Evolutionary conservation across 1,139 yeast genomes (phyloP), one percentile per base, ranked within the genome.

Genomic region (Sugiyamaella sp.): DNA sequence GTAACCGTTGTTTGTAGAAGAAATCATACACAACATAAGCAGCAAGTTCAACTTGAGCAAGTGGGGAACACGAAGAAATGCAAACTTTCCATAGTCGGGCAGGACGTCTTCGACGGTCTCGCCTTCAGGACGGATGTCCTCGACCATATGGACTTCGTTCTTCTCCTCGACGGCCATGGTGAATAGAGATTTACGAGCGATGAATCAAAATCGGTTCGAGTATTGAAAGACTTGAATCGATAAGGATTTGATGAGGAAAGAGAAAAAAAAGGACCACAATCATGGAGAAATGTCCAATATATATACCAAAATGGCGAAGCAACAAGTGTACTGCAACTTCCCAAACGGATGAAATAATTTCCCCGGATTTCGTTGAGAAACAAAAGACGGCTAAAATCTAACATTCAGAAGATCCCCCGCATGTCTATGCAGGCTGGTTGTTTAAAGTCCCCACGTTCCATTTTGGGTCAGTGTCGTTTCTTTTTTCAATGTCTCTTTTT

Each of bases 1-100:
- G 58, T 74, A 80, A 38, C 84, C 83, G 44, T 72, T 73, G 59
- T 74, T 76, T 32, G 81, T 76, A 12, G 80, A 71, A n/a, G 78
- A 69, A 33, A 78, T 62, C 38, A 79, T 70, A 37, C 75, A 69
- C 29, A 75, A 60, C 29, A 77, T 65, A 10, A 79, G 61, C 19
- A 72, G 58, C 20, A 70, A 53, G 57, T 76, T 74, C 57, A 80
- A 69, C 25, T 56, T 54, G 6, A 70, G 54, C 49, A 80, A 66
- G 56, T 78, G 77, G 8, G 47, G 47, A 17, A 37, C 44, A 6
- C 19, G 33, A 21, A 42, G n/a, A n/a, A 17, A 49, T n/a, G 37
- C 22, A 6, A 24, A 42, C n/a, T 22, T 44, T 17, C 48, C 47
- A 49, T 49, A 37, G 8, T 49, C 39, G 6, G 52, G 52, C 37